These are phyloP conservation scores for Pyricularia pennisetigena DNA, from an alignment of 2,329 filamentous ascomycete species.

Conservation along the genomic window DNA sequence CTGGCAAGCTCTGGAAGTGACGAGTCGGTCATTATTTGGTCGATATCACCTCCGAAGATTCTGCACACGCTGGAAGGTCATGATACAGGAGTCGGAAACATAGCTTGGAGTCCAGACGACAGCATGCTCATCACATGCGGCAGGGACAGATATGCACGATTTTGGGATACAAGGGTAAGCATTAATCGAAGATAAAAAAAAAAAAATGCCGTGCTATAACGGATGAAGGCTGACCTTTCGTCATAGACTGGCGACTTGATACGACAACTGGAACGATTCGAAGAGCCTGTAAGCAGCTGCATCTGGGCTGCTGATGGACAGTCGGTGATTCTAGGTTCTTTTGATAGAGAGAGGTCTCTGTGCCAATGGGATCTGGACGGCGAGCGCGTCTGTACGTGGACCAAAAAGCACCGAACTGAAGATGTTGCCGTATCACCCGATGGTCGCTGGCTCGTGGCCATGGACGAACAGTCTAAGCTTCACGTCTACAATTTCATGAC, in stretches of 20 bases:
- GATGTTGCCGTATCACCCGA: conserved; percentile 78
- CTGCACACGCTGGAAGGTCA: conserved; percentile 57
- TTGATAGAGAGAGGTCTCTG: conserved; percentile 57
- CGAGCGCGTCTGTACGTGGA: conserved; percentile 54
- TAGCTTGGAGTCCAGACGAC: conserved; percentile 91
- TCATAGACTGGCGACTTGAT: conserved; percentile 52
- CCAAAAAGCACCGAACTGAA: conserved; percentile 64
- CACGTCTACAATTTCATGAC: conserved; percentile 76
- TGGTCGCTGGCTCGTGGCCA: conserved; percentile 69
- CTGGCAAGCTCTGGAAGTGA: conserved; percentile 77
- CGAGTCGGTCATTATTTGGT: conserved; percentile 70
- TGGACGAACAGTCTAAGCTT: conserved; percentile 60
- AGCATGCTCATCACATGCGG: conserved; percentile 76
- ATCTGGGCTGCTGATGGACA: conserved; percentile 77
- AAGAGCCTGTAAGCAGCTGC: conserved; percentile 79
- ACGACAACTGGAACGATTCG: conserved; percentile 57
- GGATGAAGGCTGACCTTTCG: not conserved
- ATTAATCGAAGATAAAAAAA: not conserved
- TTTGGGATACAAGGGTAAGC: conserved; percentile 65
- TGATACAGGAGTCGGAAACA: conserved; percentile 61
- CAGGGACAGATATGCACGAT: conserved; percentile 58
- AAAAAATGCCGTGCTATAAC: not conserved
- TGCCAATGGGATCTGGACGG: conserved; percentile 62
- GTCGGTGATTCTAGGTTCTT: conserved; percentile 69
- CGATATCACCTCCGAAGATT: conserved; percentile 59